phyloP scores from a whole-genome alignment of 129 eudicot species.

The Mikania micrantha region DNA sequence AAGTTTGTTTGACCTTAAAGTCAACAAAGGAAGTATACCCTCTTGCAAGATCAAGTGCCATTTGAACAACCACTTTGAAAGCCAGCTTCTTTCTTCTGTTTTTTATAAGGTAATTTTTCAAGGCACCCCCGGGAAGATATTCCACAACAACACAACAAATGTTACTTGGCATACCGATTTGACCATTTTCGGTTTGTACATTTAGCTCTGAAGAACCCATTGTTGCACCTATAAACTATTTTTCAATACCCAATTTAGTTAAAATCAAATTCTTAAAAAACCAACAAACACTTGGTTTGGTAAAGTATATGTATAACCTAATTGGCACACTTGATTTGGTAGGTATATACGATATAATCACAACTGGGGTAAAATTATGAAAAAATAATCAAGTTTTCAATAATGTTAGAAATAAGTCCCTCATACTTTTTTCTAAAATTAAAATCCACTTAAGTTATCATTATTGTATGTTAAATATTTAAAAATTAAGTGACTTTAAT shows the following conservation, averaged over 20 bases:
- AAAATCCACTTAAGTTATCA: too few species aligned
- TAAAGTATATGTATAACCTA: neutral
- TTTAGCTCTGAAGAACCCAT: slow-evolving; percentile 80
- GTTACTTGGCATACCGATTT: slow-evolving; percentile 78
- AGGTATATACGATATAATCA: too few species aligned
- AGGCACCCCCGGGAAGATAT: slow-evolving; percentile 89
- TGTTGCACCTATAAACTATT: slow-evolving; percentile 89
- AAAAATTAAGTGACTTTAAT: too few species aligned
- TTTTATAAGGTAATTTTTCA: slow-evolving; percentile 74
- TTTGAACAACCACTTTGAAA: slow-evolving; percentile 77
- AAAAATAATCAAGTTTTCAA: too few species aligned
- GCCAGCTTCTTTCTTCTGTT: slow-evolving; percentile 85
- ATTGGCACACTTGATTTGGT: too few species aligned
- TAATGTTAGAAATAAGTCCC: too few species aligned
- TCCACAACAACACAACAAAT: slow-evolving; percentile 87
- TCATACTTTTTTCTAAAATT: too few species aligned
- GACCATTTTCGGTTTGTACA: slow-evolving; percentile 79
- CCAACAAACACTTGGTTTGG: neutral
- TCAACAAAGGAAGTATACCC: slow-evolving; percentile 44
- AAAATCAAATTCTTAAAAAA: neutral
- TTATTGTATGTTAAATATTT: too few species aligned
- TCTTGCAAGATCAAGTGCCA: slow-evolving; percentile 90
- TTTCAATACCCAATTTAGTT: neutral
- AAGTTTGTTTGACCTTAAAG: slow-evolving; percentile 14
- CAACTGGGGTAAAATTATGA: too few species aligned